These are phyloP conservation scores for Sporothrix brasiliensis DNA, from an alignment of 2,329 filamentous ascomycete species.

Conservation along the genomic window DNA sequence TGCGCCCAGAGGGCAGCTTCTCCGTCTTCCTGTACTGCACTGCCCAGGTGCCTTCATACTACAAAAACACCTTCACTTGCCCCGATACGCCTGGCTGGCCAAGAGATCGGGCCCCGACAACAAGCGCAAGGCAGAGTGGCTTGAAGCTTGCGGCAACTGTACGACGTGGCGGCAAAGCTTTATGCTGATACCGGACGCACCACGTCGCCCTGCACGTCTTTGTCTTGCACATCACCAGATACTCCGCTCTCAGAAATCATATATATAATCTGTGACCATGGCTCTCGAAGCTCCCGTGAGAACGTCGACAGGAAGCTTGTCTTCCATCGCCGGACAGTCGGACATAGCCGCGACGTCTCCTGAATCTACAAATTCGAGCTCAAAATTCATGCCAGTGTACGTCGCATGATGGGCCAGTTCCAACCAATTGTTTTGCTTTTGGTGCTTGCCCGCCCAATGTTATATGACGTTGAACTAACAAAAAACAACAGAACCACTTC, in stretches of 20 bases:
- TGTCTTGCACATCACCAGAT: background rate
- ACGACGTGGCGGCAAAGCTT: conserved; percentile 17
- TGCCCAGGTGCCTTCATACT: background rate
- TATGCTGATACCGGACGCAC: background rate
- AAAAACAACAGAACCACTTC: conserved; percentile 46
- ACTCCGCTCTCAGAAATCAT: background rate
- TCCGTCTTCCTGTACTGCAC: background rate
- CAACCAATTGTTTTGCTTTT: background rate
- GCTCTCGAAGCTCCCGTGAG: conserved; percentile 65
- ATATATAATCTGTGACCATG: conserved; percentile 46
- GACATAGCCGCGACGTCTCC: conserved; percentile 60
- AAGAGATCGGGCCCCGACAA: conserved; percentile 8
- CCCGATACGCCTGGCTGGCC: conserved; percentile 26
- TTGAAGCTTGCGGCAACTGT: background rate
- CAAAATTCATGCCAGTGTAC: conserved; percentile 58
- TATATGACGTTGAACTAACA: conserved; percentile 52
- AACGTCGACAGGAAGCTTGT: conserved; percentile 62
- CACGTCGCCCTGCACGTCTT: conserved; percentile 4
- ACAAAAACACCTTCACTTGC: background rate
- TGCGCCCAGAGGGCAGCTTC: conserved; percentile 14
- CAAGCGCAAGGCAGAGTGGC: conserved; percentile 23
- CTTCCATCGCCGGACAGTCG: conserved; percentile 56
- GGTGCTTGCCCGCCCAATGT: conserved; percentile 48
- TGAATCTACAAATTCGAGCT: conserved; percentile 54
- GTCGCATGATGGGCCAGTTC: conserved; percentile 37